Percentiles rank a stretch among this genome's conserved stretches.
Evolutionary conservation across 768 basidiomycete genomes (phyloP).

Genomic region (Suillus discolor): DNA sequence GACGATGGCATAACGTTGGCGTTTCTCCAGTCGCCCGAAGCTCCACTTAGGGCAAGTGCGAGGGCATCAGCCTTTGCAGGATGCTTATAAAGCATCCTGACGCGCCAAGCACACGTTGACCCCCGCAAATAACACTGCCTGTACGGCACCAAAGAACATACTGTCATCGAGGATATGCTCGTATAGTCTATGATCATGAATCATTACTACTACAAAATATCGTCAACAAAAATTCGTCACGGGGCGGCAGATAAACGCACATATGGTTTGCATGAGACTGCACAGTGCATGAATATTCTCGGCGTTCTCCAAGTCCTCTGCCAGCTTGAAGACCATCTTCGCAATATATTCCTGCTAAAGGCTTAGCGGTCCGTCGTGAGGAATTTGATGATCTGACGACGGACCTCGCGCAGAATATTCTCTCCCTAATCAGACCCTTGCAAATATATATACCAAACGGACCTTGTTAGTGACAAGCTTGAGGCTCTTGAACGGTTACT

Average conservation of each 20-base stretch:
- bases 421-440: conserved; percentile 62
- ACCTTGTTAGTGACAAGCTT: conserved; percentile 59
- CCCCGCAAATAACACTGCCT: no score
- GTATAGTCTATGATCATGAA: conserved; percentile 94
- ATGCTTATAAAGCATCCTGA: no score
- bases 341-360: conserved; percentile 79
- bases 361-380: conserved; percentile 16
- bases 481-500: no score
- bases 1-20: no score
- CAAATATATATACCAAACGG: conserved; percentile 25
- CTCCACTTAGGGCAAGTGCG: no score
- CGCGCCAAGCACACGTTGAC: no score
- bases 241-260: conserved; percentile 49
- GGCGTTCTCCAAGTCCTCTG: conserved; percentile 92
- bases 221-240: conserved; percentile 3
- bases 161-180: conserved; percentile 95
- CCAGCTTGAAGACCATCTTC: conserved; percentile 78
- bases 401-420: conserved; percentile 80
- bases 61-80: no score
- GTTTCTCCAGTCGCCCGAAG: no score
- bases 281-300: conserved; percentile 90
- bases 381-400: conserved; percentile 22
- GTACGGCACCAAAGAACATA: conserved; percentile 86
- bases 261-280: conserved; percentile 90
- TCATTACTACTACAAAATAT: conserved; percentile 73